Conservation (phyloP, 164 flowering plant genomes). For the Santalum album region DNA sequence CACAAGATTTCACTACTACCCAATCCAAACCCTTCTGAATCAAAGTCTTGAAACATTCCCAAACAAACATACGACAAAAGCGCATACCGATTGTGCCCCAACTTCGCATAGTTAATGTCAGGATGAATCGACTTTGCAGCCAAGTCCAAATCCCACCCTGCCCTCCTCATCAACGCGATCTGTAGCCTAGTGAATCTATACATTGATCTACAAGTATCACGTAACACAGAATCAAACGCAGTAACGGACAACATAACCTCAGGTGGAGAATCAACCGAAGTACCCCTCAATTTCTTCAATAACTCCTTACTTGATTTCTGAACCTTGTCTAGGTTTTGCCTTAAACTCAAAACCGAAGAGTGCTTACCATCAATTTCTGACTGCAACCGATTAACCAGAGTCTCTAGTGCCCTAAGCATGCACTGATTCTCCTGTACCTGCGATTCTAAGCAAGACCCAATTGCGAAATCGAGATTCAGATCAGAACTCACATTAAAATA, state of each 20-base stretch:
- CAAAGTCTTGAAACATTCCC: conserved; percentile 69
- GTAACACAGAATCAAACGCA: conserved; percentile 60
- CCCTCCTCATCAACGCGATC: conserved; percentile 65
- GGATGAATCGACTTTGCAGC: conserved; percentile 64
- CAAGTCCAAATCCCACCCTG: conserved; percentile 81
- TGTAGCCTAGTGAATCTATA: conserved; percentile 58
- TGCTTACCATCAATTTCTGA: conserved; percentile 69
- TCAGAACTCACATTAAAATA: conserved; percentile 22
- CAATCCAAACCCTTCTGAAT: conserved; percentile 44
- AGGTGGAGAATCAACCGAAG: conserved; percentile 14
- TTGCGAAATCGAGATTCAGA: conserved; percentile 20
- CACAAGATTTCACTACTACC: conserved; percentile 19
- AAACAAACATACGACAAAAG: conserved; percentile 78
- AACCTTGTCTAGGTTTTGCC: conserved; percentile 45
- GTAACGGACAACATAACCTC: conserved; percentile 46
- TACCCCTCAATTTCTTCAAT: conserved; percentile 30
- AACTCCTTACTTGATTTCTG: conserved; percentile 30
- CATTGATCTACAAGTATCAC: conserved; percentile 43
- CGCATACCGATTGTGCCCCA: conserved; percentile 60
- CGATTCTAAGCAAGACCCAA: conserved; percentile 62
- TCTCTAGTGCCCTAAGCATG: conserved; percentile 58
- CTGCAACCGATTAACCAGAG: conserved; percentile 56
- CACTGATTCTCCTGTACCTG: conserved; percentile 92
- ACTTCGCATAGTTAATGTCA: conserved; percentile 47
- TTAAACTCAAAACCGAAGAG: conserved; percentile 35